Conservation (phyloP, 371 early-diverging fungal genomes). For the Mucor irregularis region DNA sequence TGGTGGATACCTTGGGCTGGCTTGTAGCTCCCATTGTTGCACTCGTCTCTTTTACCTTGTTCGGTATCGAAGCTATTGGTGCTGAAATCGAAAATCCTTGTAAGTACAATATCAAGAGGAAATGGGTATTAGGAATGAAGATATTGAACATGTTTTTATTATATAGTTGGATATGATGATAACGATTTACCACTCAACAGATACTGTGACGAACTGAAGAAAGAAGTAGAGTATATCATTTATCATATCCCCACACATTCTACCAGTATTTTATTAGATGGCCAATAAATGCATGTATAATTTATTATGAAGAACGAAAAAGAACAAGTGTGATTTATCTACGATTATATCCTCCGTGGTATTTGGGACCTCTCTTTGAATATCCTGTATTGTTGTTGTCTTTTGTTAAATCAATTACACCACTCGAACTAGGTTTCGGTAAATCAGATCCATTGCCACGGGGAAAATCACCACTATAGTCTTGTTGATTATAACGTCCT, state of each 20-base stretch:
- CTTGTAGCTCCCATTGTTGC: conserved; percentile 61
- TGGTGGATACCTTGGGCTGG: conserved; percentile 54
- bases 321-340: background rate
- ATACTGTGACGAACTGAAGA: conserved; percentile 41
- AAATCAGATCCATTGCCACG: conserved; percentile 2
- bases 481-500: background rate
- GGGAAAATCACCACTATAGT: conserved; percentile 10
- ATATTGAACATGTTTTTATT: conserved; percentile 4
- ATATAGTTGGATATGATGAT: conserved; percentile 66
- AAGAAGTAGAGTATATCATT: conserved; percentile 49
- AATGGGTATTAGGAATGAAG: too few relatives aligned
- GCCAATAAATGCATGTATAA: conserved; percentile 21
- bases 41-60: conserved; percentile 69
- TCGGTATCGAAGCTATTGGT: conserved; percentile 76
- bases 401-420: conserved; percentile 20
- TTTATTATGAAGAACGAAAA: background rate
- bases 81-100: conserved; percentile 44
- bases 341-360: conserved; percentile 24
- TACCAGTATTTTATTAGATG: conserved; percentile 37
- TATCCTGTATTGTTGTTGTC: background rate
- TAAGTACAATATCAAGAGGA: too few relatives aligned
- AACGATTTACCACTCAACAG: conserved; percentile 51
- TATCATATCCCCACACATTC: conserved; percentile 43
- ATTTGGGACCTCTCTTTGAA: conserved; percentile 14
- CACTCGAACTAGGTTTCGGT: conserved; percentile 26